Conservation (phyloP, 2,329 filamentous ascomycete genomes). For the Talaromyces sp. region DNA sequence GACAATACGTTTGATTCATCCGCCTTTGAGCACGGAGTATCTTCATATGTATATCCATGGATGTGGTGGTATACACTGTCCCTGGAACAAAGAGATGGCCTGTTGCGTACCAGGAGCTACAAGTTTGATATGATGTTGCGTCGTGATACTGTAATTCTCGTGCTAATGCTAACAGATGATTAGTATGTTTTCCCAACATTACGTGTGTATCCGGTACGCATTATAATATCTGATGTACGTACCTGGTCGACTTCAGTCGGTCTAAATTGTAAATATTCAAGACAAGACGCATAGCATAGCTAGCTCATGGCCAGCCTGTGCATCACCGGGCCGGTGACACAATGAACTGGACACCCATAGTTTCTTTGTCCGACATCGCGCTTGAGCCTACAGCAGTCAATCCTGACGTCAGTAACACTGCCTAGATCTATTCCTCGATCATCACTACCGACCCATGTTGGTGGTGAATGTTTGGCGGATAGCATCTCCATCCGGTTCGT, state of each 20-base stretch:
- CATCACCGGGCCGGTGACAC: neutral
- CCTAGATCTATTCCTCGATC: neutral
- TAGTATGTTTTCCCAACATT: neutral
- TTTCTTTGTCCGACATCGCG: conserved; percentile 10
- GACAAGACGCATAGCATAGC: neutral
- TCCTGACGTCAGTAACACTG: neutral
- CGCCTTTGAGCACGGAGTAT: neutral
- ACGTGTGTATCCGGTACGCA: neutral
- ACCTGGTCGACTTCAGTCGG: neutral
- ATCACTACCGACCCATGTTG: too few relatives aligned
- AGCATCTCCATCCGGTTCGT: neutral
- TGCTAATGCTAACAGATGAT: neutral
- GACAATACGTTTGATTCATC: neutral
- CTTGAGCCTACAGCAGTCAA: neutral
- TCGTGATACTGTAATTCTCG: neutral
- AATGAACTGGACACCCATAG: neutral
- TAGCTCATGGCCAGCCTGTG: neutral
- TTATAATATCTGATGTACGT: neutral
- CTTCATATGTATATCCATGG: neutral
- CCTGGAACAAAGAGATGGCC: neutral
- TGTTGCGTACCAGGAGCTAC: neutral
- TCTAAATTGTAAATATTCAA: neutral
- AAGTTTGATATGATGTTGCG: neutral
- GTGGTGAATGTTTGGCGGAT: neutral
- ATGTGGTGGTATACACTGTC: neutral